These are phyloP conservation scores for Diplodia sapinea DNA, from an alignment of 2,329 filamentous ascomycete genomes.

Conservation along the genomic window DNA sequence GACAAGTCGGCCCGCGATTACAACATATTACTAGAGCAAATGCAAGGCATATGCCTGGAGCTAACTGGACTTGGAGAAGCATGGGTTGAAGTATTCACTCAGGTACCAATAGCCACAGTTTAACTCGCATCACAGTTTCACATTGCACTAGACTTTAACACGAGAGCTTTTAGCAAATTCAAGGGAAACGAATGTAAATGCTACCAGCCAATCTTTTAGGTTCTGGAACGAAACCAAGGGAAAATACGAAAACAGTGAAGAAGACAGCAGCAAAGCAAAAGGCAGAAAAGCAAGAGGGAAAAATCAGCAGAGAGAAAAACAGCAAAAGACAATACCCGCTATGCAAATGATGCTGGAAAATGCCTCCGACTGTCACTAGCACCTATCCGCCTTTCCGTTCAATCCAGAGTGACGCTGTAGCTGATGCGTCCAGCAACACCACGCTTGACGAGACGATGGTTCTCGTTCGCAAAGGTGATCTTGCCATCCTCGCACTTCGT, in stretches of 20 bases:
- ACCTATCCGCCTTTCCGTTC: neutral
- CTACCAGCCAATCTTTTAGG: too few species aligned
- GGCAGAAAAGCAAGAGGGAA: too few species aligned
- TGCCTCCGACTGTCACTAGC: neutral
- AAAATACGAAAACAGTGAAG: too few species aligned
- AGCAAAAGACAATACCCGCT: neutral
- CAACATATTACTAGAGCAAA: neutral
- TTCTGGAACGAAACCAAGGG: too few species aligned
- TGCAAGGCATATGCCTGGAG: neutral
- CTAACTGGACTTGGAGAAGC: too few species aligned
- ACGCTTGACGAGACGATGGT: neutral
- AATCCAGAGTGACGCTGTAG: neutral
- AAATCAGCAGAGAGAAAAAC: too few species aligned
- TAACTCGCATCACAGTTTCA: neutral
- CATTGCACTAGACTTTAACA: neutral
- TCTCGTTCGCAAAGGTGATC: constrained; percentile 34
- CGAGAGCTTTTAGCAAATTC: too few species aligned
- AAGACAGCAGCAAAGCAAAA: neutral
- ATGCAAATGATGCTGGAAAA: neutral
- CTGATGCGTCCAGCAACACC: neutral
- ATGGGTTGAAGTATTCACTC: neutral
- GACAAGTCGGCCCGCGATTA: neutral
- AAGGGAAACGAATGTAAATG: too few species aligned
- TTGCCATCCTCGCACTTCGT: constrained; percentile 44
- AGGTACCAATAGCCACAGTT: neutral